These are phyloP conservation scores for Ochromonas danica DNA, from an alignment of 108 stramenopile genomes.

Conservation along the genomic window DNA sequence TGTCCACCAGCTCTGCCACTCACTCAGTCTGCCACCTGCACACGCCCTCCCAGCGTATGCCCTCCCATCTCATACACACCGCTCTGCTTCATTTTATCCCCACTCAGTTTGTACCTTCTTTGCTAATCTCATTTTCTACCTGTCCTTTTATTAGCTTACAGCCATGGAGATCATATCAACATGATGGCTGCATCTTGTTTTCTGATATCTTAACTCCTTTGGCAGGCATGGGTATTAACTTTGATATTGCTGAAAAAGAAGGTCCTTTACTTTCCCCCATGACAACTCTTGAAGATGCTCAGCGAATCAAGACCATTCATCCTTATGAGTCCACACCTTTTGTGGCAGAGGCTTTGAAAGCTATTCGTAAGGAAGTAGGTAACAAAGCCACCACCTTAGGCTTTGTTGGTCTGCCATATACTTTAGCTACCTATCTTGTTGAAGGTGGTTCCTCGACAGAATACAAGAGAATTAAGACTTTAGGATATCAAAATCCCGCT, in stretches of 20 bases:
- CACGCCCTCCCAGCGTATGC: no score
- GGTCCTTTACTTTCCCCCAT: conserved; percentile 75
- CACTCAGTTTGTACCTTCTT: background rate
- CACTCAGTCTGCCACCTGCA: no score
- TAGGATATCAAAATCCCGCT: conserved; percentile 80
- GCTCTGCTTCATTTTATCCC: no score
- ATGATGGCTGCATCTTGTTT: conserved; percentile 99
- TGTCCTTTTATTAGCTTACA: conserved; percentile 57
- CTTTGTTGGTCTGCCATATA: conserved; percentile 96
- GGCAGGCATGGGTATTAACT: conserved; percentile 91
- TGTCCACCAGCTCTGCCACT: no score
- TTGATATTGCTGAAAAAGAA: conserved; percentile 87
- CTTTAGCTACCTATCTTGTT: conserved; percentile 91
- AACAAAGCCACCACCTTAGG: conserved; percentile 87
- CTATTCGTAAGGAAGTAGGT: conserved; percentile 61
- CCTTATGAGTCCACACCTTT: conserved; percentile 24
- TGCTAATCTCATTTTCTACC: background rate
- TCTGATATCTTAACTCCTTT: conserved; percentile 95
- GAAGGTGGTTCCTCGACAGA: conserved; percentile 91
- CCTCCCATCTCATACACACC: no score
- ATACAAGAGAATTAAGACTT: conserved; percentile 73
- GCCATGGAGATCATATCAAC: conserved; percentile 82
- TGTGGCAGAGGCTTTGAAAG: conserved; percentile 2
- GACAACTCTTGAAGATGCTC: conserved; percentile 31
- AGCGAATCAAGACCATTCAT: conserved; percentile 5